Evolutionary conservation across 495 filamentous ascomycete species (phyloP), one percentile per base, ranked within the genome.

Genomic region (Cudoniella acicularis): DNA sequence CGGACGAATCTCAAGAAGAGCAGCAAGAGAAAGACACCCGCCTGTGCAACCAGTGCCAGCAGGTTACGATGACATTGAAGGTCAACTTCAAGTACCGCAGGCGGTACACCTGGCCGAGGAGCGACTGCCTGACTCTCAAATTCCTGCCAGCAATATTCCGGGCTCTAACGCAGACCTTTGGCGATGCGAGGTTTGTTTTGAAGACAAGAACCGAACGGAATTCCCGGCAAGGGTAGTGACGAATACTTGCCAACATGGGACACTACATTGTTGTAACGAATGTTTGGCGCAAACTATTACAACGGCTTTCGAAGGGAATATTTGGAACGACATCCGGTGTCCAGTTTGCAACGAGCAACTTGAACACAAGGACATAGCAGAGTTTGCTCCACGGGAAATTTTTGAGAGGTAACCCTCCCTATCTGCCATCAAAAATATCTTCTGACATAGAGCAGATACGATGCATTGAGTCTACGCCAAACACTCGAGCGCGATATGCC

Each of bases 311-410:
- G 43, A 49, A 51, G 46, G 52, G 11, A 56, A 56, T n/a, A 40
- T 61, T 1, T 61, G 59, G 59, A 20, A 55, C 22, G 52, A 61
- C 52, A 61, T 61, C 13, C 23, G 59, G 46, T 61, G 59, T 22
- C 59, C 59, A 1, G 50, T 55, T 10, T 61, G 59, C 52, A 56
- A 56, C 23, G 18, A 26, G 10, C 52, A 56, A 24, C 30, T 61
- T 1, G 20, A 61, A 16, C 52, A 61, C 30, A 51, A 56, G 46
- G 59, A 61, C 36, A 47, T 61, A 8, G 30, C 21, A 16, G 52
- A 61, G n/a, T 56, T 56, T 52, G 59, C 59, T 4, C 22, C 59
- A 10, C 10, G 21, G 4, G 59, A 56, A 1, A 52, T 61, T 1
- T 61, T 61, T 25, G 46, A 61, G 22, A 56, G 30, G 59, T 61